These are phyloP conservation scores for Lippia alba DNA, from an alignment of 305 asterid genomes.

Conservation along the genomic window DNA sequence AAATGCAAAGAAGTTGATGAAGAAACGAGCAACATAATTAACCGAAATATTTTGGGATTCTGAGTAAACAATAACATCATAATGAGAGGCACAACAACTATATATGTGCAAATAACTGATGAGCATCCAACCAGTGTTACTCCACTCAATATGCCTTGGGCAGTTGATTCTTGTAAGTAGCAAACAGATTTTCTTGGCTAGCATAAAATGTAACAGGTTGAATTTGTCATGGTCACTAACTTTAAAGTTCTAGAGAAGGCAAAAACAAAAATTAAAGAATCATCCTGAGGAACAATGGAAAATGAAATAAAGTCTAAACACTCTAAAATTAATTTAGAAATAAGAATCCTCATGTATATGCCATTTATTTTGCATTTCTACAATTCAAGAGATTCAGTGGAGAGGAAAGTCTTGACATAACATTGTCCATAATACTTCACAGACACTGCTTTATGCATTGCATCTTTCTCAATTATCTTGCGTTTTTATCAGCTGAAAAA, in stretches of 20 bases:
- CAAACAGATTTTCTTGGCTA: not conserved
- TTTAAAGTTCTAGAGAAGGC: not conserved
- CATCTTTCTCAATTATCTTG: not conserved
- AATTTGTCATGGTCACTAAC: not conserved
- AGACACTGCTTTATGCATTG: not conserved
- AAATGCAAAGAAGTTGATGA: not conserved
- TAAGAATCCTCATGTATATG: not conserved
- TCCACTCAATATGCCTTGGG: not conserved
- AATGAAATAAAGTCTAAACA: not conserved
- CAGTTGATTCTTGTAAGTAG: not conserved
- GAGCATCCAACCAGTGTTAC: not conserved
- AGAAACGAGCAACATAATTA: not conserved
- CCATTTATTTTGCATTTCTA: not conserved
- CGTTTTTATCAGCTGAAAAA: conserved; percentile 14
- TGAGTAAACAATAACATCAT: not conserved
- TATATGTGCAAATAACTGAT: not conserved
- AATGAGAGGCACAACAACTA: not conserved
- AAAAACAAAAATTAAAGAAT: not conserved
- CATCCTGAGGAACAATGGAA: not conserved
- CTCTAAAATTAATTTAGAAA: not conserved
- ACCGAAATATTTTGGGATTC: no score
- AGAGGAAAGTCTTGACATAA: not conserved
- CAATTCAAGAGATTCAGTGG: not conserved
- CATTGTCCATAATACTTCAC: not conserved
- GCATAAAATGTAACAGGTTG: not conserved